Evolutionary conservation across 2,329 filamentous ascomycete species (phyloP).

Genomic region (Cordyceps cateniannulata): DNA sequence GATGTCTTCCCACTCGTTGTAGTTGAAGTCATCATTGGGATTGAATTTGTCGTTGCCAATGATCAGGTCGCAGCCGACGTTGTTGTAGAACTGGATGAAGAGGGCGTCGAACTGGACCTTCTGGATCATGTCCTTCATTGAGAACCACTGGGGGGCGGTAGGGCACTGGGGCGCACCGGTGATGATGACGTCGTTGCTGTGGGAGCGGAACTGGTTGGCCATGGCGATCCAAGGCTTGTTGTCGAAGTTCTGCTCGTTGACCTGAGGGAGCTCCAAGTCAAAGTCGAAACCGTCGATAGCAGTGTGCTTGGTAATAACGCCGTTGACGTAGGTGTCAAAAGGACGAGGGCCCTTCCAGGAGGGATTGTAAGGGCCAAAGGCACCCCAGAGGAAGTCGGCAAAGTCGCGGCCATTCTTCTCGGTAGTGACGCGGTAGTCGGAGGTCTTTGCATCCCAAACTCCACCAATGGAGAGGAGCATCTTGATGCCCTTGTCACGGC

Average conservation of each 20-base stretch:
- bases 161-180: slow-evolving; percentile 41
- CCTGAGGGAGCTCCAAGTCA: slow-evolving; percentile 30
- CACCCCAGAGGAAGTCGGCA: slow-evolving; percentile 31
- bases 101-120: slow-evolving; percentile 35
- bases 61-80: slow-evolving; percentile 31
- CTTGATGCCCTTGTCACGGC: slow-evolving; percentile 36
- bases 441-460: slow-evolving; percentile 17
- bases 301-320: slow-evolving; percentile 14
- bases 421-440: slow-evolving; percentile 29
- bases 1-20: slow-evolving; percentile 33
- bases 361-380: slow-evolving; percentile 31
- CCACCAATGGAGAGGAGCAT: slow-evolving; percentile 37
- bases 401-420: slow-evolving; percentile 28
- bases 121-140: slow-evolving; percentile 32
- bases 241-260: slow-evolving; percentile 21
- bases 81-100: slow-evolving; percentile 47
- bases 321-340: slow-evolving; percentile 26
- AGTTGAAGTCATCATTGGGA: slow-evolving; percentile 34
- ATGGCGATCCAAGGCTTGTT: slow-evolving; percentile 32
- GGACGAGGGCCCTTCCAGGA: slow-evolving; percentile 30
- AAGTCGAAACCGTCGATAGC: slow-evolving; percentile 37
- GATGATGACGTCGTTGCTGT: slow-evolving; percentile 28
- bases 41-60: slow-evolving; percentile 22
- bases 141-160: slow-evolving; percentile 20
- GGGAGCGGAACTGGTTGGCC: slow-evolving; percentile 28